These are phyloP conservation scores for Colletotrichum caudatum DNA, from an alignment of 2,329 filamentous ascomycete species.

Conservation along the genomic window DNA sequence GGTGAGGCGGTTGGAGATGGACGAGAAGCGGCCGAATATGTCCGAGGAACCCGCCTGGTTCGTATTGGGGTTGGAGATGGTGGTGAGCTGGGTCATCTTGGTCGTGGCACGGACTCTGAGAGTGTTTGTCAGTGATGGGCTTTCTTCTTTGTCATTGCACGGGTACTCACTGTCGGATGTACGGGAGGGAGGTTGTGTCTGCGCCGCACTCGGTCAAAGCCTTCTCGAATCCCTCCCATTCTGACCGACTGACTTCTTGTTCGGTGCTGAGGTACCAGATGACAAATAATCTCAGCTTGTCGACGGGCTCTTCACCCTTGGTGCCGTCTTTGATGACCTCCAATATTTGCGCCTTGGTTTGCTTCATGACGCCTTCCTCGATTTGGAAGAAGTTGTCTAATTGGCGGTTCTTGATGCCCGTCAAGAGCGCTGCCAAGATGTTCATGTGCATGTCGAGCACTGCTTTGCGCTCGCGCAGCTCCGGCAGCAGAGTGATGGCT, in stretches of 20 bases:
- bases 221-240: slow-evolving; percentile 89
- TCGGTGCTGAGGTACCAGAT: slow-evolving; percentile 98
- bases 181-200: slow-evolving; percentile 82
- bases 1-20: slow-evolving; percentile 90
- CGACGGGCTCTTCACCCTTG: slow-evolving; percentile 85
- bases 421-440: slow-evolving; percentile 73
- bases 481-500: slow-evolving; percentile 91
- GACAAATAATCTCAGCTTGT: slow-evolving; percentile 94
- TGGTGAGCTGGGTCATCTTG: slow-evolving; percentile 97
- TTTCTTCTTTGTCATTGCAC: too few relatives aligned
- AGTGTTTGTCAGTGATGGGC: slow-evolving; percentile 45
- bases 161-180: slow-evolving; percentile 80
- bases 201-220: slow-evolving; percentile 81
- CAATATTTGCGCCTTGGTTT: slow-evolving; percentile 88
- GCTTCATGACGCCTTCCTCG: slow-evolving; percentile 92
- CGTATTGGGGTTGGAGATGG: slow-evolving; percentile 80
- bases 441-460: slow-evolving; percentile 99
- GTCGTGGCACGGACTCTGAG: slow-evolving; percentile 88
- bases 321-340: slow-evolving; percentile 84
- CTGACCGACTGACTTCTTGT: slow-evolving; percentile 82
- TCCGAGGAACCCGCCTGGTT: slow-evolving; percentile 75
- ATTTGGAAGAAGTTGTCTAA: slow-evolving; percentile 96
- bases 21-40: slow-evolving; percentile 92
- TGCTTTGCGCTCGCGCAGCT: slow-evolving; percentile 92
- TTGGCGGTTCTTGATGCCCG: slow-evolving; percentile 87